Percentiles rank a stretch among this genome's conserved stretches.
Conservation (phyloP, 2,329 filamentous ascomycete species). For the Pseudogymnoascus sp. region DNA sequence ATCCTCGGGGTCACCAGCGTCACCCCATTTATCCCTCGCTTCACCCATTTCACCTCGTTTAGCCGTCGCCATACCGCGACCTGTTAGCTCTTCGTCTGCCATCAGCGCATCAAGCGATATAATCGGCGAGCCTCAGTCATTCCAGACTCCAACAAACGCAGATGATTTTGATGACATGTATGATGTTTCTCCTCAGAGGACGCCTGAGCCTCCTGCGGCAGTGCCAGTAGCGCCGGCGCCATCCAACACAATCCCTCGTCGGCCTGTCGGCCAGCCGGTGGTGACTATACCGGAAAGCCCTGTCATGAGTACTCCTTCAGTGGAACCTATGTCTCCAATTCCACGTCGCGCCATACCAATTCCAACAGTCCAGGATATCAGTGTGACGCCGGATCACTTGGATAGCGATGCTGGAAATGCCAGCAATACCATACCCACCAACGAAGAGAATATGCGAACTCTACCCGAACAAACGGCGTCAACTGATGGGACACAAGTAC, state of each 20-base stretch:
- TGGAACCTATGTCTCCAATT: background rate
- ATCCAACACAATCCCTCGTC: constrained; percentile 2
- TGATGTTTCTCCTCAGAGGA: constrained; percentile 28
- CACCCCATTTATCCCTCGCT: background rate
- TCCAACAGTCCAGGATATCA: background rate
- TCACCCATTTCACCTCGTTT: background rate
- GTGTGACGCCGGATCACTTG: background rate
- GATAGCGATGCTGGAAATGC: background rate
- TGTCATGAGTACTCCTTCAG: background rate
- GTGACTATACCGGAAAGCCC: background rate
- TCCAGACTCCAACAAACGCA: background rate
- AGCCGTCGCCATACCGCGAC: background rate
- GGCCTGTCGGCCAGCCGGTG: background rate
- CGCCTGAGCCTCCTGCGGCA: constrained; percentile 19
- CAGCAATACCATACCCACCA: background rate
- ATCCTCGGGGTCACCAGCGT: background rate
- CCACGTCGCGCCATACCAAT: background rate
- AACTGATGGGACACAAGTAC: background rate
- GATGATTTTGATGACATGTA: constrained; percentile 27
- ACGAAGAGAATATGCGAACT: background rate
- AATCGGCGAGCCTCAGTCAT: background rate
- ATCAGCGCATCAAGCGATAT: background rate
- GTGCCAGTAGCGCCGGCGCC: background rate
- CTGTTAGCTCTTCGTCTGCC: background rate
- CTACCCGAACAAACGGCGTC: background rate